phyloP scores from a whole-genome alignment of 352 stramenopile species.

The Globisporangium cylindrosporum region DNA sequence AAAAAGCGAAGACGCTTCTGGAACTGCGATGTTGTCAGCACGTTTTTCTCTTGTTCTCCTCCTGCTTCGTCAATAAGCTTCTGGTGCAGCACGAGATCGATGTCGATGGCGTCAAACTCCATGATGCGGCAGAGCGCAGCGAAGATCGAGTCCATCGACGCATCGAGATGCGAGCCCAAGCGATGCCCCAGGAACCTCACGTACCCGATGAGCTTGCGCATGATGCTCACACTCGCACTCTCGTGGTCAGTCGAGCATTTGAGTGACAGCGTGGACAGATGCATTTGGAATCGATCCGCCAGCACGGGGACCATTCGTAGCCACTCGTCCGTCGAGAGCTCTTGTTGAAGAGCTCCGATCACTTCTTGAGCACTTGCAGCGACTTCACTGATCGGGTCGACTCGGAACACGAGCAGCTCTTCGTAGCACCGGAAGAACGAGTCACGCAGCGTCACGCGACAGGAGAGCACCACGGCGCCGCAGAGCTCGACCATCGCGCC shows the following conservation, averaged over 20 bases:
- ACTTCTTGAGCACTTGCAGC: slow-evolving; percentile 14
- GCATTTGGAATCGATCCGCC: slow-evolving; percentile 63
- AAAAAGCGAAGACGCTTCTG: slow-evolving; percentile 76
- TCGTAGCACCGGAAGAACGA: slow-evolving; percentile 81
- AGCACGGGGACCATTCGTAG: slow-evolving; percentile 60
- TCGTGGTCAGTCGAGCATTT: slow-evolving; percentile 65
- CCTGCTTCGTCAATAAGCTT: slow-evolving; percentile 17
- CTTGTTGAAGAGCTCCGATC: slow-evolving; percentile 19
- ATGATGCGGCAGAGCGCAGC: slow-evolving; percentile 45
- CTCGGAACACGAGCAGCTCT: slow-evolving; percentile 66
- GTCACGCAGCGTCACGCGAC: slow-evolving; percentile 37
- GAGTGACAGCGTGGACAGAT: slow-evolving; percentile 64
- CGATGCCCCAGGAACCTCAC: slow-evolving; percentile 40
- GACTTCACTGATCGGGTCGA: slow-evolving; percentile 46
- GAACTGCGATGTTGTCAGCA: slow-evolving; percentile 64
- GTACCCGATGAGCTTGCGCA: slow-evolving; percentile 75
- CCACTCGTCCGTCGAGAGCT: slow-evolving; percentile 46
- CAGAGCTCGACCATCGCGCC: slow-evolving; percentile 62
- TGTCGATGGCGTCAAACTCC: slow-evolving; percentile 65
- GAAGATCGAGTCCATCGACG: slow-evolving; percentile 45
- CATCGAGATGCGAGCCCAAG: slow-evolving; percentile 49
- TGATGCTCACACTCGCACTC: slow-evolving; percentile 43
- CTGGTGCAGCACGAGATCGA: slow-evolving; percentile 69
- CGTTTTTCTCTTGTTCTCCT: background rate
- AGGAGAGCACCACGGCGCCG: slow-evolving; percentile 46